A percentile compares a stretch with the other conserved stretches of the same genome.
Conservation (phyloP, 148 eudicot species). For the Amaranthus cruentus region DNA sequence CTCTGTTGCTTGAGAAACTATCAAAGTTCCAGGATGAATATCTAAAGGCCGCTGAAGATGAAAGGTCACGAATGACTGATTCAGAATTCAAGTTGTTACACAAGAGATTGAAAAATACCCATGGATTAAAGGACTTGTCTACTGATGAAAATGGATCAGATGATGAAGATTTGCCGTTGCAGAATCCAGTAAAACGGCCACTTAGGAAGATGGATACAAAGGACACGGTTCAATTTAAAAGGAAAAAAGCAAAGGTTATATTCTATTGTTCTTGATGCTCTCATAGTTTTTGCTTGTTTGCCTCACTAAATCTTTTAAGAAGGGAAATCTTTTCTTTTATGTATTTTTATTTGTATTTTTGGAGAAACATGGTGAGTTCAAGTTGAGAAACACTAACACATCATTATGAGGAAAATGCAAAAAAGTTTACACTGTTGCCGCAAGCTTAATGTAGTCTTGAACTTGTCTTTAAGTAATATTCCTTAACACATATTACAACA, state of each 20-base stretch:
- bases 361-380: background rate
- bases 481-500: no score
- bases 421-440: background rate
- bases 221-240: conserved; percentile 67
- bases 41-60: conserved; percentile 68
- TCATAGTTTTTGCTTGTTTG: background rate
- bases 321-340: background rate
- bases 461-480: no score
- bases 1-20: conserved; percentile 62
- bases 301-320: background rate
- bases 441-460: no score
- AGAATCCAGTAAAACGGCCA: conserved; percentile 15
- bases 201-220: conserved; percentile 35
- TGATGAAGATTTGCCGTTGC: conserved; percentile 21
- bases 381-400: background rate
- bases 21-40: conserved; percentile 50
- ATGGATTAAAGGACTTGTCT: conserved; percentile 31
- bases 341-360: background rate
- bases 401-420: background rate
- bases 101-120: conserved; percentile 34
- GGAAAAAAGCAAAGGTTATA: conserved; percentile 69
- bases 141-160: conserved; percentile 33
- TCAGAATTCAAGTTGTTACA: conserved; percentile 49
- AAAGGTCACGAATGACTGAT: conserved; percentile 53
- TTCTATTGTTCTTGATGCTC: conserved; percentile 1